phyloP scores from a whole-genome alignment of 805 yeast genomes.

The Suhomyces canberraensis region DNA sequence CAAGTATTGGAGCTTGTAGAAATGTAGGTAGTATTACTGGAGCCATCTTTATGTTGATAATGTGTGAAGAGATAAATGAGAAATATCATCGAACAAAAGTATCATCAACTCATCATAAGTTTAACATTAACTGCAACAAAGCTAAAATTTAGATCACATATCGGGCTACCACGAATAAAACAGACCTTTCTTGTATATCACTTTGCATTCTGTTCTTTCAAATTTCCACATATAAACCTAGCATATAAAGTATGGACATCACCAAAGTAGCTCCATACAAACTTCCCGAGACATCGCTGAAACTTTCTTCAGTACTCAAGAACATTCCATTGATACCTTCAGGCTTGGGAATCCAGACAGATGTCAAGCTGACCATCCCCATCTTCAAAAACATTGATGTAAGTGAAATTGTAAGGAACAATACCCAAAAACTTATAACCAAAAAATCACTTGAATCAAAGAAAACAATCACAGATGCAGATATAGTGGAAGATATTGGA shows the following conservation, averaged over 20 bases:
- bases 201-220: too few species aligned
- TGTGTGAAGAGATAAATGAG: too few species aligned
- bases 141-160: too few species aligned
- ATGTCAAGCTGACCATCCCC: constrained; percentile 4
- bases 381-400: constrained; percentile 9
- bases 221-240: too few species aligned
- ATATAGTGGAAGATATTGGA: constrained; percentile 1
- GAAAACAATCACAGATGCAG: neutral
- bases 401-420: constrained; percentile 6
- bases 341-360: neutral
- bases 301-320: neutral
- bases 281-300: neutral
- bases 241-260: too few species aligned
- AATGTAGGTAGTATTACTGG: neutral
- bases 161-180: too few species aligned
- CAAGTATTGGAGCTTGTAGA: neutral
- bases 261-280: constrained; percentile 2
- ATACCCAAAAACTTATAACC: constrained; percentile 6
- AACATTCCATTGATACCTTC: constrained; percentile 1
- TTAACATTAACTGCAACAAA: neutral
- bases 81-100: too few species aligned
- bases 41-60: neutral
- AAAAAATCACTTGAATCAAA: neutral
- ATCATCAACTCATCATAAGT: neutral
- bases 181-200: too few species aligned